Base-by-base conservation (phyloP, 2,329 filamentous ascomycete genomes). In the Calonectria honghensis region DNA sequence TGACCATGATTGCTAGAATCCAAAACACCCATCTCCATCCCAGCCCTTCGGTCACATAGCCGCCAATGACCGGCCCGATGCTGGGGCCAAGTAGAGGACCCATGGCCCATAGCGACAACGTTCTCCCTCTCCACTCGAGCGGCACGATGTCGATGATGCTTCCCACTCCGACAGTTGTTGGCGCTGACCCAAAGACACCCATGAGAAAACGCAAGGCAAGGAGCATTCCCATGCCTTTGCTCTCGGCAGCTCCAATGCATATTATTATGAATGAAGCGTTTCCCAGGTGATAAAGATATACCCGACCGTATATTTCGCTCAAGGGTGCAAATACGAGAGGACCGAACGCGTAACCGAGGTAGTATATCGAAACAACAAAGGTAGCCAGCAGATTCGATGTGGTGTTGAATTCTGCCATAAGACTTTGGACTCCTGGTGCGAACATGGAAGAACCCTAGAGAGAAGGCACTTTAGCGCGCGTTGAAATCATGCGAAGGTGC, bases 241-340 rank as follows among this genome's bases (percentile, higher is more conserved):
- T 80, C 20, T 86, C 76, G 0, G 90, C 90, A 78, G 89, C 89
- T 14, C 84, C 90, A 9, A 87, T 77, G 35, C 81, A 86, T 72
- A 93, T 93, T 80, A 91, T 90, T 14, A 92, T 90, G 10, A 85
- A 86, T 11, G 92, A 81, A 18, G 92, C 88, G 32, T 91, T 90
- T 72, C 82, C 84, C 35, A 79, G 65, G 65, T 85, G 80, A 73
- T 87, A 87, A 18, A 89, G 76, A 13, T 82, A 79, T n/a, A 84
- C 79, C 5, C 87, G 84, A 6, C 87, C 87, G 72, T 87, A 88
- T 37, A 87, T 74, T 76, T 91, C 90, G 14, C 85, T 88, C 6
- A 90, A 73, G 0, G 90, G 89, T 1, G 88, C 87, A 72, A 88
- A 85, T 9, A 88, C 72, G 5, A 90, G 79, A 0, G 89, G 88